Evolutionary conservation across 2,329 filamentous ascomycete genomes (phyloP).

Genomic region (Graphilbum ipis-grandicollis): DNA sequence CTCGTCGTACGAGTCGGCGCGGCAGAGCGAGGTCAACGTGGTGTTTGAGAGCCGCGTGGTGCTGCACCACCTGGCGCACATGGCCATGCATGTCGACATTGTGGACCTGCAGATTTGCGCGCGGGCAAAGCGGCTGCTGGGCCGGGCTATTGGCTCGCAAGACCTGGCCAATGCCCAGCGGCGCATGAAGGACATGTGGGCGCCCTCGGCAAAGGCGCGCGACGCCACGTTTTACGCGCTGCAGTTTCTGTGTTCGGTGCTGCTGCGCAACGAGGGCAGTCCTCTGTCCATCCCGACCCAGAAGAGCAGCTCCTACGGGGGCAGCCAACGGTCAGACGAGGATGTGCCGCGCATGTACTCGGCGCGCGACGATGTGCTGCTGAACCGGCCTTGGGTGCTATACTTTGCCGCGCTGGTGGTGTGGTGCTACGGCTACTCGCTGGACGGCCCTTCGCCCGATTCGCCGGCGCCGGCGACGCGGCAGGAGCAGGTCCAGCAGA

Average conservation of each 20-base stretch:
- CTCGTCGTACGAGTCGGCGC: constrained; percentile 27
- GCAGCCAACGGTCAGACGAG: not conserved
- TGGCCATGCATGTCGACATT: constrained; percentile 95
- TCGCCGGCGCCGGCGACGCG: constrained; percentile 34
- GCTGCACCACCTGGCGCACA: constrained; percentile 83
- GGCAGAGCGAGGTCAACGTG: constrained; percentile 40
- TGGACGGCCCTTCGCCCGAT: constrained; percentile 58
- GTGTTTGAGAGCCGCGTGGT: constrained; percentile 81
- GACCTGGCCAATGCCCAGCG: constrained; percentile 67
- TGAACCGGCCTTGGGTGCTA: constrained; percentile 88
- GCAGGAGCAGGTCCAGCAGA: constrained; percentile 54
- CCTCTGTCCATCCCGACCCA: constrained; percentile 12
- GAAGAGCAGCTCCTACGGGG: constrained; percentile 11
- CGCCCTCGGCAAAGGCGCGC: constrained; percentile 68
- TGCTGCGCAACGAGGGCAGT: constrained; percentile 40
- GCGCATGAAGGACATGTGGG: constrained; percentile 80
- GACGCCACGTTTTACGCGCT: constrained; percentile 88
- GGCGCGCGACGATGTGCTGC: constrained; percentile 70
- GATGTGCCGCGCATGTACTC: constrained; percentile 36
- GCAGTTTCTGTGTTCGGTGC: constrained; percentile 71
- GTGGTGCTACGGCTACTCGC: constrained; percentile 85
- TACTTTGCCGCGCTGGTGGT: constrained; percentile 87
- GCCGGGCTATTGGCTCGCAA: constrained; percentile 64
- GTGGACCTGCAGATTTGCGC: constrained; percentile 97
- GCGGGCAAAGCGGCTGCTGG: constrained; percentile 67